Conservation (phyloP, 306 rosid species). For the Cucurbita argyrosperma region DNA sequence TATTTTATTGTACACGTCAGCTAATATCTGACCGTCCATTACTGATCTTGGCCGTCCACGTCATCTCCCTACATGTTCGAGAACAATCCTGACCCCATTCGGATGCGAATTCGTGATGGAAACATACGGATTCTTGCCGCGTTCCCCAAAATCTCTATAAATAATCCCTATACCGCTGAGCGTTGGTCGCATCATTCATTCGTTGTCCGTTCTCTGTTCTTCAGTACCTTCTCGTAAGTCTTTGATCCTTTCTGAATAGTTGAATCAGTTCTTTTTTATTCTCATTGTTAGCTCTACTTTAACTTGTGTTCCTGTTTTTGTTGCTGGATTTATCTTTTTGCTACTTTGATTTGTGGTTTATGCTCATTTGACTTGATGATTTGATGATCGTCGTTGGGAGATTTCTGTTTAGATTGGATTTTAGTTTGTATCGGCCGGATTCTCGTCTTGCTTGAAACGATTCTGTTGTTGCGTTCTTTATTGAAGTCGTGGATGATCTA, state of each 20-base stretch:
- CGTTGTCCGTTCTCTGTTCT: background rate
- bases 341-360: background rate
- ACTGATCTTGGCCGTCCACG: background rate
- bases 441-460: background rate
- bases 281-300: background rate
- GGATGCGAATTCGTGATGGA: background rate
- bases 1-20: background rate
- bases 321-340: background rate
- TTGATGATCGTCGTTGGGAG: background rate
- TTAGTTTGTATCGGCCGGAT: background rate
- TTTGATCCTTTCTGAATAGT: no score
- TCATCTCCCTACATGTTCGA: background rate
- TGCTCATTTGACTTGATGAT: no score
- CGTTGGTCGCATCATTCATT: background rate
- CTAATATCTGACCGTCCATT: constrained; percentile 12
- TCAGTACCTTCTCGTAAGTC: background rate
- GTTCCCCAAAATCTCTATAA: background rate
- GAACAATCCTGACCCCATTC: background rate
- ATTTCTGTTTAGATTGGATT: background rate
- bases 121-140: background rate
- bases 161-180: fast-evolving
- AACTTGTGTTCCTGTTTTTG: background rate
- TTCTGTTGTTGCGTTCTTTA: background rate
- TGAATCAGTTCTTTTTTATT: background rate
- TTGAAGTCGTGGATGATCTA: background rate